Base-by-base conservation (phyloP, 176 grass and related monocot genomes). In the Triticum urartu region DNA sequence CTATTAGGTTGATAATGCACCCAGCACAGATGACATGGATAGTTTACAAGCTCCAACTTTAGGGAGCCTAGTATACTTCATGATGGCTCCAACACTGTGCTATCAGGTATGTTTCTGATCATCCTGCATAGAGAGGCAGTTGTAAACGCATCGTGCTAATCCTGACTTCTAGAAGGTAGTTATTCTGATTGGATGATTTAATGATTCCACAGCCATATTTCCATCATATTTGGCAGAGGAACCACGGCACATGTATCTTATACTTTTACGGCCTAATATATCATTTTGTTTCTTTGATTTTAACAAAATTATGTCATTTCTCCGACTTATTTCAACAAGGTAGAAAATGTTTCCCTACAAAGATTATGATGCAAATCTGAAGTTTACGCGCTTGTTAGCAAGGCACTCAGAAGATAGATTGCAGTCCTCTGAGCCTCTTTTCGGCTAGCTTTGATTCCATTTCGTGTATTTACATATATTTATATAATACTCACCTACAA, bases 81-180 rank as follows among this genome's bases (percentile, higher is more conserved):
- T 98, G 83, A 79, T 98, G 86, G 96, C 96, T 88, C 96, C 96
- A 18, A 95, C 96, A 68, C 87, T 98, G 47, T 95, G 96, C 89
- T 98, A 95, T 61, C 95, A 98, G 95, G 95, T 98, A 90, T 30
- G 82, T 89, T 58, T 77, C 11, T 67, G 21, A 5, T 69, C 35
- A 78, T 62, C 26, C 26, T 34, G 20, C 38, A 34, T 75, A 5
- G 58, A 5, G 58, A 35, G 73, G 43, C 52, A 74, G 60, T 76
- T 78, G 38, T 28, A 66, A 60, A 67, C 22, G 8, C 52, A 20
- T 52, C 4, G 11, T 56, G 71, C 33, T 22, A 67, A 87, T 9
- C 72, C 40, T 12, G 40, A 61, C 28, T 74, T 50, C 32, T 74
- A 24, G 25, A 63, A 60, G 21, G 54, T 12, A 14, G 35, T 28